These are phyloP conservation scores for Cyclocybe aegerita DNA, from an alignment of 768 basidiomycete species.

Conservation along the genomic window DNA sequence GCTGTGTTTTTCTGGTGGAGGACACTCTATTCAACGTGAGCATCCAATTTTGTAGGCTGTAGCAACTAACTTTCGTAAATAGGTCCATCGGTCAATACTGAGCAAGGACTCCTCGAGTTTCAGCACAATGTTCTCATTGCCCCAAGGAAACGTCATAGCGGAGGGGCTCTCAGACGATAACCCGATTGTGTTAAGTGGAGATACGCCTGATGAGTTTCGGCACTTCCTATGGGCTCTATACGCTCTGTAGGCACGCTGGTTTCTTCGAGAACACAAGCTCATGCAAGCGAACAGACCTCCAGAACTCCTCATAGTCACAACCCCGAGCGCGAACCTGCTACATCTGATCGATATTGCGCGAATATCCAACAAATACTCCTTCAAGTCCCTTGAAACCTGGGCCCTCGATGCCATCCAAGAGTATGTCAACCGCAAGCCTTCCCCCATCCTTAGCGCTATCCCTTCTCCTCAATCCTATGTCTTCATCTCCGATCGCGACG, in stretches of 20 bases:
- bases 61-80: not conserved
- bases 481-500: conserved; percentile 14
- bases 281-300: conserved; percentile 49
- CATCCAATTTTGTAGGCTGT: conserved; percentile 5
- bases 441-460: conserved; percentile 46
- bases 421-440: conserved; percentile 56
- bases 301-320: conserved; percentile 51
- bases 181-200: conserved; percentile 63
- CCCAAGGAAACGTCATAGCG: conserved; percentile 45
- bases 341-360: conserved; percentile 53
- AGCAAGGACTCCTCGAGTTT: conserved; percentile 68
- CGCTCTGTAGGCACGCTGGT: conserved; percentile 51
- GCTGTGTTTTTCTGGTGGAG: conserved; percentile 62
- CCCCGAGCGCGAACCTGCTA: conserved; percentile 48
- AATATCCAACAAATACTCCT: conserved; percentile 71
- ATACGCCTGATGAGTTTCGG: conserved; percentile 64
- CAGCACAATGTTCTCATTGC: conserved; percentile 63
- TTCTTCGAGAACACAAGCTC: not conserved
- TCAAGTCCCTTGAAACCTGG: conserved; percentile 75
- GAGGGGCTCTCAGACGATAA: conserved; percentile 68
- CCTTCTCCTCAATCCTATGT: conserved; percentile 35
- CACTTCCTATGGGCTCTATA: conserved; percentile 80
- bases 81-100: conserved; percentile 62
- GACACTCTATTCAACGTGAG: conserved; percentile 69
- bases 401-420: conserved; percentile 72